These are phyloP conservation scores for Calonectria honghensis DNA, from an alignment of 2,329 filamentous ascomycete genomes.

Conservation along the genomic window DNA sequence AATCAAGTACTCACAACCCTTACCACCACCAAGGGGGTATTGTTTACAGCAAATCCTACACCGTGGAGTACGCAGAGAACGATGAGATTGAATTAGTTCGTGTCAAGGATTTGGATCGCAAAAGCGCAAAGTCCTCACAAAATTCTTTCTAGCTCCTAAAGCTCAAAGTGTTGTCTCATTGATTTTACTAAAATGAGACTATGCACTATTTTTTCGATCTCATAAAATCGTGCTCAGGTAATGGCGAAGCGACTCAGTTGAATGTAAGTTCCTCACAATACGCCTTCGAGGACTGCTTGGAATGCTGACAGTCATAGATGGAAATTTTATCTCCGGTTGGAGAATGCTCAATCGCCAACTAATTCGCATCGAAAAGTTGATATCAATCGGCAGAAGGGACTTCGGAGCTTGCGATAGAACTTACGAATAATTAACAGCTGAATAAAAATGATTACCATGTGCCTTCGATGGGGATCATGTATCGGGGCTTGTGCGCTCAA, in stretches of 20 bases:
- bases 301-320: no score
- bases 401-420: neutral
- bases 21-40: constrained; percentile 37
- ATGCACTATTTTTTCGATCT: neutral
- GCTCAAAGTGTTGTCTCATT: neutral
- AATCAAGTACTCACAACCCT: neutral
- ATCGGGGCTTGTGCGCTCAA: no score
- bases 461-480: neutral
- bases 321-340: no score
- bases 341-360: no score
- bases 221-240: neutral
- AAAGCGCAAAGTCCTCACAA: constrained; percentile 41
- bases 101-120: constrained; percentile 43
- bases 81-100: constrained; percentile 59
- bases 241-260: neutral
- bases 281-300: no score
- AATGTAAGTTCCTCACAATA: neutral
- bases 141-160: neutral
- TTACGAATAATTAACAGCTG: neutral
- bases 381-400: neutral
- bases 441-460: neutral
- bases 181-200: neutral
- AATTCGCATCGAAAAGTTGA: neutral
- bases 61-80: constrained; percentile 57
- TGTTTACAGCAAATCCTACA: constrained; percentile 56